Evolutionary conservation across 2,329 filamentous ascomycete genomes (phyloP).

Genomic region (Hypoxylon sp.): DNA sequence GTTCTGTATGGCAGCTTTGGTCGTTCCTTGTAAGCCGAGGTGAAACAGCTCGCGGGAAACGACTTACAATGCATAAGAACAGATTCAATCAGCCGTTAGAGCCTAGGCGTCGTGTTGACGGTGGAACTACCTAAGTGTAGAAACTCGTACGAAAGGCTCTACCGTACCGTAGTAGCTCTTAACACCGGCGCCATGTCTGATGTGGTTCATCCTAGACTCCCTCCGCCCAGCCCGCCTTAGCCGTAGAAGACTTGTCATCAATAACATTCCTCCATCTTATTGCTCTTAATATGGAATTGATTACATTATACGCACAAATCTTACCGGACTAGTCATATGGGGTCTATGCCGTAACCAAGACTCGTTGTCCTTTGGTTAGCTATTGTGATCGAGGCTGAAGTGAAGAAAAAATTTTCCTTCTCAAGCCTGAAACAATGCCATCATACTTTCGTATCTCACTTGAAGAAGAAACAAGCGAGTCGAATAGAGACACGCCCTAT

Average conservation of each 20-base stretch:
- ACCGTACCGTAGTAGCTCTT: conserved; percentile 1
- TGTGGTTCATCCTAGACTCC: conserved; percentile 21
- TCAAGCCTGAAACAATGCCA: conserved; percentile 49
- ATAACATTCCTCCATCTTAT: conserved; percentile 31
- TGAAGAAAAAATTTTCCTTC: conserved; percentile 41
- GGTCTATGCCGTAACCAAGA: conserved; percentile 34
- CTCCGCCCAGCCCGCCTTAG: conserved; percentile 32
- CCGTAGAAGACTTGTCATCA: conserved; percentile 32
- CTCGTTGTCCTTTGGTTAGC: conserved; percentile 22
- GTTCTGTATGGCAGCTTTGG: conserved; percentile 20
- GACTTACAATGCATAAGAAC: conserved; percentile 43
- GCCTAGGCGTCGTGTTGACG: conserved; percentile 22
- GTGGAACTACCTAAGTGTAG: conserved; percentile 25
- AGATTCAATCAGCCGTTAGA: conserved; percentile 41
- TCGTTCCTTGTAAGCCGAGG: conserved; percentile 44
- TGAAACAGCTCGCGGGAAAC: conserved; percentile 43
- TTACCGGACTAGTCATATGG: conserved; percentile 22
- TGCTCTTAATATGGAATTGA: conserved; percentile 40
- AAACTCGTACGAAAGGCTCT: conserved; percentile 24
- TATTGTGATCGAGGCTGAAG: conserved; percentile 44
- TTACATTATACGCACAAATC: conserved; percentile 24
- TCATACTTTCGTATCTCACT: conserved; percentile 40
- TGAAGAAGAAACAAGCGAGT: conserved; percentile 39
- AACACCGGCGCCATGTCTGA: conserved; percentile 37
- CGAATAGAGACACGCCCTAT: conserved; percentile 43